A percentile compares a stretch with the other conserved stretches of the same genome.
These are phyloP conservation scores for Cyclaneusma minus DNA, from an alignment of 2,329 filamentous ascomycete species.

Conservation along the genomic window DNA sequence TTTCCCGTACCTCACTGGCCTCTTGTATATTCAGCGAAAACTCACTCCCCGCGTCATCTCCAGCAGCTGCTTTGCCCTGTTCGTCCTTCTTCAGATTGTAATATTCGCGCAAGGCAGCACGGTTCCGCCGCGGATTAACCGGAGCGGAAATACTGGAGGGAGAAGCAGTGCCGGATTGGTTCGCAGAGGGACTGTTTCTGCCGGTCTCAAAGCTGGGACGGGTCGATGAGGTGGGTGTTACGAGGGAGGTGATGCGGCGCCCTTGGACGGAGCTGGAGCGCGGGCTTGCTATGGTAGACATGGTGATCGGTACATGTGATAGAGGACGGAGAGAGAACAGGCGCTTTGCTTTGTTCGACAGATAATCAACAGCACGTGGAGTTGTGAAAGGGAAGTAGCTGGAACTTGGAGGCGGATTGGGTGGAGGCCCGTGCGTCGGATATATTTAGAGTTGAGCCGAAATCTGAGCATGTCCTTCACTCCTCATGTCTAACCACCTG, in stretches of 20 bases:
- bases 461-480: no score
- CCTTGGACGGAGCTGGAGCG: constrained; percentile 43
- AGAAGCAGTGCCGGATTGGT: constrained; percentile 34
- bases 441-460: no score
- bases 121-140: constrained; percentile 33
- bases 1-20: constrained; percentile 38
- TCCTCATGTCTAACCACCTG: no score
- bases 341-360: no score
- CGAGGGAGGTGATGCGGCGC: constrained; percentile 38
- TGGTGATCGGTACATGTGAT: no score
- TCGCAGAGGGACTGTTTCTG: constrained; percentile 32
- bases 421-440: no score
- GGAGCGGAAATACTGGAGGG: constrained; percentile 14
- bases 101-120: constrained; percentile 81
- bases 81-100: constrained; percentile 58
- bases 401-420: no score
- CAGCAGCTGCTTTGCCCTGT: constrained; percentile 12
- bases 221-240: constrained; percentile 58
- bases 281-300: constrained; percentile 51
- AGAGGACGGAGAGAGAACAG: no score
- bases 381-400: constrained; percentile 6
- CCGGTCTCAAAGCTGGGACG: constrained; percentile 57
- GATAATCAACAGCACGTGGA: no score
- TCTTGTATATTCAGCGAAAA: constrained; percentile 22
- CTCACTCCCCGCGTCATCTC: constrained; percentile 14